phyloP scores from a whole-genome alignment of 2,329 filamentous ascomycete species.

The Trichoderma simmonsii region DNA sequence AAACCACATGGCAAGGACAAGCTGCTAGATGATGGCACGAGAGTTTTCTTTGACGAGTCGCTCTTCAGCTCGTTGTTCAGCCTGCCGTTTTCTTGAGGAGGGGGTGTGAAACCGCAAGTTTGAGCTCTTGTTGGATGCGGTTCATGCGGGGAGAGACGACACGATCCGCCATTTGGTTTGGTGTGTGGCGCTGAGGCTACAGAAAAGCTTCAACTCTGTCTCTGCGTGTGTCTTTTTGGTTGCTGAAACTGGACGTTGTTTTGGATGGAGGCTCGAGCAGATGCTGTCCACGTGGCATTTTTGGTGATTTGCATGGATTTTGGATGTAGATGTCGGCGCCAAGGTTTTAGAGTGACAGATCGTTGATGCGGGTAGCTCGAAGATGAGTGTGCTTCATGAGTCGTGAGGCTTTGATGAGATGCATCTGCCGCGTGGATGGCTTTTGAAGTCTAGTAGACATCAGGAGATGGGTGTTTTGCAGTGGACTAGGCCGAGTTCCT shows the following conservation, averaged over 20 bases:
- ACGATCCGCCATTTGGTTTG: neutral
- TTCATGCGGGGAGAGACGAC: neutral
- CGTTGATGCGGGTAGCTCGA: neutral
- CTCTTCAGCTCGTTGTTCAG: neutral
- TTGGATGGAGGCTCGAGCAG: neutral
- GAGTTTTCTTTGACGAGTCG: neutral
- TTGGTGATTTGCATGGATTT: neutral
- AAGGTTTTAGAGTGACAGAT: neutral
- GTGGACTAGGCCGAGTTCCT: fast-evolving
- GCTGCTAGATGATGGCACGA: neutral
- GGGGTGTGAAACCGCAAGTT: neutral
- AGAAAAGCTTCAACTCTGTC: neutral
- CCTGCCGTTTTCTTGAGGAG: neutral
- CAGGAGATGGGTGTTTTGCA: neutral
- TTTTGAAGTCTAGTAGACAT: neutral
- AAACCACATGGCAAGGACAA: neutral
- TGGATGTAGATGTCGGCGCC: neutral
- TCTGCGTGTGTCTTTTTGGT: neutral
- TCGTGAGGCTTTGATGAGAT: neutral
- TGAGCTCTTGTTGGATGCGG: neutral
- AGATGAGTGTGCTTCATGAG: neutral
- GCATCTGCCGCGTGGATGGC: neutral
- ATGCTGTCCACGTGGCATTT: neutral
- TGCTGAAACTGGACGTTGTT: neutral
- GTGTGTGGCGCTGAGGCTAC: neutral